Evolutionary conservation across 768 basidiomycete species (phyloP), one percentile per base, ranked within the genome.

Genomic region (Boletus barrowsii): DNA sequence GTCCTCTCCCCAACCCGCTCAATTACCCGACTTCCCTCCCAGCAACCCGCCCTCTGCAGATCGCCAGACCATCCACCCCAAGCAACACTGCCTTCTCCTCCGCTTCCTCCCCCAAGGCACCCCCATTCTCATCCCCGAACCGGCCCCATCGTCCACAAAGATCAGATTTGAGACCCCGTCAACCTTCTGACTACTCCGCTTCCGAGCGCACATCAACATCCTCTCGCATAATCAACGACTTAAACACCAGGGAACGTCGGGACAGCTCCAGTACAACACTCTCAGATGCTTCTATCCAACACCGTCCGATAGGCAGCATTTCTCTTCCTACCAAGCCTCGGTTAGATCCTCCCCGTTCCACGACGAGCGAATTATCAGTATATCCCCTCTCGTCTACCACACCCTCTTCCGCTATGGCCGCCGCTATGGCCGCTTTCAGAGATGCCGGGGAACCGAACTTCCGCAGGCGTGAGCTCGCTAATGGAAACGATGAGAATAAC

Each of bases 351-450:
- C 24, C 57, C 2, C 67, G 49, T 40, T 40, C 63, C 32, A 35
- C 47, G 11, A 44, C 57, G 10, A 55, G 51, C 41, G 68, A 64
- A 41, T 53, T 30, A 37, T 20, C 49, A 44, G 50, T 55, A 40
- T 57, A 62, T 9, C 63, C 63, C 29, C 37, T 69, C 15, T 61
- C 71, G n/a, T 63, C 68, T 45, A 70, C 75, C 7, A 76, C 76
- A 1, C 10, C 54, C 20, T 79, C 83, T 26, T 75, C 78, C 3
- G 73, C 81, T 14, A 66, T 88, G 36, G 73, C 73, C 15, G 76
- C 76, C 45, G 87, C 79, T 14, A 72, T 90, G 64, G 81, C 86
- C 52, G 87, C 88, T 22, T 91, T 91, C 68, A 82, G 83, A 64
- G 78, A 79, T 48, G 83, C 84, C 5, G 68, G 68, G 7, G 64